phyloP scores from a whole-genome alignment of 306 rosid species.

The Vachellia collinsii region DNA sequence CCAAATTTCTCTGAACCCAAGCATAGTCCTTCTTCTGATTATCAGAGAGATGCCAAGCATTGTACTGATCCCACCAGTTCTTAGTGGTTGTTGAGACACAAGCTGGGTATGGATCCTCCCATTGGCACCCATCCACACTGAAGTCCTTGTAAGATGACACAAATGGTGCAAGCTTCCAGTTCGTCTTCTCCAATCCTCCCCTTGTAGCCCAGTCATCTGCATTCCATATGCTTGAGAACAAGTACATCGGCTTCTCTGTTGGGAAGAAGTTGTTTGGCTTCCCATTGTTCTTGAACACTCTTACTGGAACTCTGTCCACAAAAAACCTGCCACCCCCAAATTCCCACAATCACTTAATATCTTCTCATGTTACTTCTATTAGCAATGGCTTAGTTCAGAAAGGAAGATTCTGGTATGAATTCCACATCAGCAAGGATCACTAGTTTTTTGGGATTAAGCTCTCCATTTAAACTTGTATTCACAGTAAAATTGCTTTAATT shows the following conservation, averaged over 20 bases:
- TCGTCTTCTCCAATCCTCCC: slow-evolving; percentile 95
- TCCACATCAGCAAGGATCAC: too few species aligned
- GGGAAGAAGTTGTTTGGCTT: slow-evolving; percentile 81
- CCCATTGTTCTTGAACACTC: slow-evolving; percentile 85
- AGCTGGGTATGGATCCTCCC: slow-evolving; percentile 90
- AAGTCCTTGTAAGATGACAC: slow-evolving; percentile 83
- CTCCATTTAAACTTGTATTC: too few species aligned
- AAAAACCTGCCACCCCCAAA: slow-evolving; percentile 60
- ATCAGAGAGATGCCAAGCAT: slow-evolving; percentile 81
- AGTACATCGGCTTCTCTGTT: slow-evolving; percentile 84
- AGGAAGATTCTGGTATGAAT: too few species aligned
- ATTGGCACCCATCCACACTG: slow-evolving; percentile 83
- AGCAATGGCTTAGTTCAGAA: too few species aligned
- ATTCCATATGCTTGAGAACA: slow-evolving; percentile 96
- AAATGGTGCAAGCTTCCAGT: slow-evolving; percentile 63
- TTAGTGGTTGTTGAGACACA: slow-evolving; percentile 91
- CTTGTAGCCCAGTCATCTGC: slow-evolving; percentile 99
- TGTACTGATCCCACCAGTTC: slow-evolving; percentile 92
- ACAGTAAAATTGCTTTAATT: too few species aligned
- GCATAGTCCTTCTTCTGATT: slow-evolving; percentile 78
- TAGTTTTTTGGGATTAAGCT: too few species aligned
- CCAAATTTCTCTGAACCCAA: slow-evolving; percentile 93
- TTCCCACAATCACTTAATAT: not conserved
- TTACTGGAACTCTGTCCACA: slow-evolving; percentile 76
- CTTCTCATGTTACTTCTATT: too few species aligned